A percentile compares a stretch with the other conserved stretches of the same genome.
Conservation (phyloP, 345 rosid species). For the Brassica carinata region DNA sequence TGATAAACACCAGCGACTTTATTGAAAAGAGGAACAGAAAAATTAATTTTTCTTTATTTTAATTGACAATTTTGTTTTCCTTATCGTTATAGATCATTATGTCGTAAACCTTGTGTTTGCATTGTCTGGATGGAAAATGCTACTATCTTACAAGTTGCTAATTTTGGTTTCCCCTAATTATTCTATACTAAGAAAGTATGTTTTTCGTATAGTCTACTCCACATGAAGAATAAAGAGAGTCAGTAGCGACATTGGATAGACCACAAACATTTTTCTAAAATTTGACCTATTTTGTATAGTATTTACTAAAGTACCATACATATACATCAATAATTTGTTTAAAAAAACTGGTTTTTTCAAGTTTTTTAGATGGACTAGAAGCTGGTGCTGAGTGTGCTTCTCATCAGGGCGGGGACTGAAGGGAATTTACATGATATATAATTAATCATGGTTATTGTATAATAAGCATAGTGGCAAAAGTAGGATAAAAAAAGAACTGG, state of each 20-base stretch:
- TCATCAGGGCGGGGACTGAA: too few species aligned
- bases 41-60: neutral
- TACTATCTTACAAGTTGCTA: neutral
- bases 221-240: neutral
- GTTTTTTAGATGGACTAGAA: too few species aligned
- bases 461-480: slow-evolving; percentile 23
- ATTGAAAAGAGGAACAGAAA: neutral
- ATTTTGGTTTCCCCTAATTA: neutral
- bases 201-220: slow-evolving; percentile 1
- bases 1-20: slow-evolving; percentile 19
- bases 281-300: too few species aligned
- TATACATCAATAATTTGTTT: too few species aligned
- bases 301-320: too few species aligned
- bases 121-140: neutral
- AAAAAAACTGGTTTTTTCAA: too few species aligned
- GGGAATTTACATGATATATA: neutral
- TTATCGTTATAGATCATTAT: neutral
- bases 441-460: neutral
- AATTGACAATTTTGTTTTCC: neutral
- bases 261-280: too few species aligned
- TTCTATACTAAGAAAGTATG: neutral
- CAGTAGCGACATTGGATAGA: too few species aligned
- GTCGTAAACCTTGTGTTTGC: neutral
- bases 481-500: slow-evolving; percentile 9
- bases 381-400: too few species aligned